Base-by-base conservation (phyloP, 768 basidiomycete species). In the Agaricus subrufescens region DNA sequence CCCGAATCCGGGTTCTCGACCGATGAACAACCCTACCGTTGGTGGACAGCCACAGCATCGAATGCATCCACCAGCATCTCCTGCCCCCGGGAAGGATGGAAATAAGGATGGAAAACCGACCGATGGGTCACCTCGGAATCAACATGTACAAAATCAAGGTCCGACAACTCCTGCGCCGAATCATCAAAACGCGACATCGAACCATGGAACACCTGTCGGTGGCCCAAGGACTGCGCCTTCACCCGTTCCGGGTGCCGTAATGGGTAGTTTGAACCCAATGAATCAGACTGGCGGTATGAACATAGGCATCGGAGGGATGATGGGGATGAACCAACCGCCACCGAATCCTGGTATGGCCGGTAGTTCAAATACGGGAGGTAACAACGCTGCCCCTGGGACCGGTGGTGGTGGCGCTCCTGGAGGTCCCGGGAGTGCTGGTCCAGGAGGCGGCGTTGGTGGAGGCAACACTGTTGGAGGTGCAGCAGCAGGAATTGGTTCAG, bases 11-110 rank as follows among this genome's bases (percentile, higher is more conserved):
- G 31, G 19, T 27, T 26, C 54, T 12, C 47, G 54, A 43, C 46
- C 54, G 2, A 40, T 29, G 43, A n/a, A 26, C 19, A 56, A 56
- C 14, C 54, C 54, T 27, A 38, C 53, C 8, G n/a, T 40, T 6
- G 47, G 54, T 43, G 54, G 54, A 48, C 54, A 56, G 26, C 54
- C 47, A 56, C 54, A 48, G 49, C 38, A 48, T 27, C 40, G 54
- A 43, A 56, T 56, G 54, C 47, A 39, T 30, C 54, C 54, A 31
- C 54, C 54, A n/a, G 47, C 54, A 7, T 56, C 54, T n/a, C 54
- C 54, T 31, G 54, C 54, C 8, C 54, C 54, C 14, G 54, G 54
- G 38, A 56, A 56, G 19, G 54, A 56, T 23, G 26, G 10, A 34
- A 14, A 19, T 12, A 56, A 56, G 38, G 54, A 56, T 7, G 54